phyloP scores from a whole-genome alignment of 2,329 filamentous ascomycete genomes.

The Nemania diffusa region DNA sequence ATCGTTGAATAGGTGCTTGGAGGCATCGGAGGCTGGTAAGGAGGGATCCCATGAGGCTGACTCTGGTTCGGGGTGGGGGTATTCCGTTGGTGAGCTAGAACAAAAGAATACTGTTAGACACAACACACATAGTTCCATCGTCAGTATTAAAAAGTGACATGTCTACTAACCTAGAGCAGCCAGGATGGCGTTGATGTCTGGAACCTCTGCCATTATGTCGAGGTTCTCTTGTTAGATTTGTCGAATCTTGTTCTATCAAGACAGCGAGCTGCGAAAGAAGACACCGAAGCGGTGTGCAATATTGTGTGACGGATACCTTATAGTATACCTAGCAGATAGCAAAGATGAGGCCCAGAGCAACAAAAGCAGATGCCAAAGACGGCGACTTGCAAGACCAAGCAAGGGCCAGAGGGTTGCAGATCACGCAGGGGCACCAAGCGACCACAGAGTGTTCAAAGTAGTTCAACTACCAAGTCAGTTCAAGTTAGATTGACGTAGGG shows the following conservation, averaged over 20 bases:
- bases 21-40: slow-evolving; percentile 52
- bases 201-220: slow-evolving; percentile 54
- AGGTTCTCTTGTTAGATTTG: slow-evolving; percentile 9
- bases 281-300: slow-evolving; percentile 20
- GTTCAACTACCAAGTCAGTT: slow-evolving; percentile 36
- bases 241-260: slow-evolving; percentile 11
- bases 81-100: slow-evolving; percentile 57
- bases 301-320: slow-evolving; percentile 25
- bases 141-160: not conserved
- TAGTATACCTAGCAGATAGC: slow-evolving; percentile 12
- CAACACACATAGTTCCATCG: slow-evolving; percentile 8
- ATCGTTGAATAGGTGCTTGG: slow-evolving; percentile 54
- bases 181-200: slow-evolving; percentile 59
- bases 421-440: slow-evolving; percentile 34
- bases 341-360: slow-evolving; percentile 15
- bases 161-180: slow-evolving; percentile 59
- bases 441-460: slow-evolving; percentile 32
- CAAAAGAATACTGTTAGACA: slow-evolving; percentile 37
- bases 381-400: slow-evolving; percentile 27
- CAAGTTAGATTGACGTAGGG: slow-evolving; percentile 21
- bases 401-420: slow-evolving; percentile 27
- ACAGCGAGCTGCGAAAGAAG: slow-evolving; percentile 2
- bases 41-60: slow-evolving; percentile 51
- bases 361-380: slow-evolving; percentile 13
- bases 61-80: slow-evolving; percentile 56